A percentile compares a stretch with the other conserved stretches of the same genome.
Conservation (phyloP, 768 basidiomycete genomes). For the Suillus sp. region DNA sequence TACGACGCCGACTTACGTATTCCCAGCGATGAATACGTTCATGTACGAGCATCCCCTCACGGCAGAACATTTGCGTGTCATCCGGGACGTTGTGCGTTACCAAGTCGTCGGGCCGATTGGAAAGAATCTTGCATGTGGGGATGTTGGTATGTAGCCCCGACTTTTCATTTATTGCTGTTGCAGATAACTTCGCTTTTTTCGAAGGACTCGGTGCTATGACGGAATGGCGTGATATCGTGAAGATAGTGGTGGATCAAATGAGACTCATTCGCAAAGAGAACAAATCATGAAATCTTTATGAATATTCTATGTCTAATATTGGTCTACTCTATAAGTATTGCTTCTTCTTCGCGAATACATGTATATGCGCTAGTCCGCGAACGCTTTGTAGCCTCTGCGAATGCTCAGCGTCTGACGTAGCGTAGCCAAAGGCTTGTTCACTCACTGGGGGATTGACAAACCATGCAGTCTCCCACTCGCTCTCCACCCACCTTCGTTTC, state of each 20-base stretch:
- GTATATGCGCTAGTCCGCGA: conserved; percentile 79
- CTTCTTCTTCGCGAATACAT: conserved; percentile 77
- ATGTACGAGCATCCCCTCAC: conserved; percentile 98
- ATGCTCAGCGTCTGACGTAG: conserved; percentile 2
- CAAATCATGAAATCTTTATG: neutral
- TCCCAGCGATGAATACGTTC: conserved; percentile 98
- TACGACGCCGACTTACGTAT: conserved; percentile 84
- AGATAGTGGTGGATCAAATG: conserved; percentile 65
- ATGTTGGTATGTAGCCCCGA: conserved; percentile 61
- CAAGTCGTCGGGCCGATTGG: conserved; percentile 85
- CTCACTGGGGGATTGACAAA: conserved; percentile 87
- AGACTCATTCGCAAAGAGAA: conserved; percentile 15
- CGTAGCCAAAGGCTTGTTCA: conserved; percentile 9
- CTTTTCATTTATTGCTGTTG: neutral
- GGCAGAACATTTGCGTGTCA: conserved; percentile 72
- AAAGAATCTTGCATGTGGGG: conserved; percentile 89
- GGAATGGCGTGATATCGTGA: conserved; percentile 89
- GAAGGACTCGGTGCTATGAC: conserved; percentile 56
- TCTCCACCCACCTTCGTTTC: conserved; percentile 63
- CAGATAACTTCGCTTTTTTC: too few species aligned
- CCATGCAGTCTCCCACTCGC: conserved; percentile 89
- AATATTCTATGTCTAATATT: conserved; percentile 2
- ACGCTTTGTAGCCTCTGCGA: conserved; percentile 79
- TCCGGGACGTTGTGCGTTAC: conserved; percentile 79
- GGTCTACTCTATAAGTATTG: neutral